Conservation (phyloP, 805 yeast species). For the Wickerhamiella siamensis region DNA sequence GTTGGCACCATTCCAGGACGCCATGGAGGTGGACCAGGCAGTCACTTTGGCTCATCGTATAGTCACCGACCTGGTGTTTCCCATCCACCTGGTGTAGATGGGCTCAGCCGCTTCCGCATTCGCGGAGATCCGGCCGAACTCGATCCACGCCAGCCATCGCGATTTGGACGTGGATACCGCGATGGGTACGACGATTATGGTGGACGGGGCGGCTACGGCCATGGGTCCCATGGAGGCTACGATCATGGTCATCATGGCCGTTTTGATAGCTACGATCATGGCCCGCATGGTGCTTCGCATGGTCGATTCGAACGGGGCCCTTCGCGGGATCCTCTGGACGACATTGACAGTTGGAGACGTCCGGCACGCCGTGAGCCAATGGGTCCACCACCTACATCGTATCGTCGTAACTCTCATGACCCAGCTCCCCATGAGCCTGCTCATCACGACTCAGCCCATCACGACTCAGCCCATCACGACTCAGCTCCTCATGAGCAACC, state of each 20-base stretch:
- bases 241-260: not conserved
- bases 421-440: not conserved
- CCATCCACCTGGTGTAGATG: conserved; percentile 6
- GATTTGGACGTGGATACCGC: conserved; percentile 1
- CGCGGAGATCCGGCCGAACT: conserved; percentile 5
- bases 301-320: not conserved
- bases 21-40: conserved; percentile 2
- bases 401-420: not conserved
- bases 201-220: not conserved
- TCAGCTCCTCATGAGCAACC: not conserved
- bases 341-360: not conserved
- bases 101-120: conserved; percentile 15
- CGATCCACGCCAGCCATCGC: conserved; percentile 6
- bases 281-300: not conserved
- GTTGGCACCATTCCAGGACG: not conserved
- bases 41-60: not conserved
- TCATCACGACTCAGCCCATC: not conserved
- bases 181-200: not conserved
- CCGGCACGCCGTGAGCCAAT: not conserved
- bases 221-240: not conserved
- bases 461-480: not conserved
- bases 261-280: not conserved
- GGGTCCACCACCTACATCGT: not conserved
- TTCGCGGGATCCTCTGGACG: not conserved
- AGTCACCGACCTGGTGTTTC: not conserved